A percentile compares a stretch with the other conserved stretches of the same genome.
phyloP scores from a whole-genome alignment of 108 stramenopile species.

The Chaetoceros muelleri region DNA sequence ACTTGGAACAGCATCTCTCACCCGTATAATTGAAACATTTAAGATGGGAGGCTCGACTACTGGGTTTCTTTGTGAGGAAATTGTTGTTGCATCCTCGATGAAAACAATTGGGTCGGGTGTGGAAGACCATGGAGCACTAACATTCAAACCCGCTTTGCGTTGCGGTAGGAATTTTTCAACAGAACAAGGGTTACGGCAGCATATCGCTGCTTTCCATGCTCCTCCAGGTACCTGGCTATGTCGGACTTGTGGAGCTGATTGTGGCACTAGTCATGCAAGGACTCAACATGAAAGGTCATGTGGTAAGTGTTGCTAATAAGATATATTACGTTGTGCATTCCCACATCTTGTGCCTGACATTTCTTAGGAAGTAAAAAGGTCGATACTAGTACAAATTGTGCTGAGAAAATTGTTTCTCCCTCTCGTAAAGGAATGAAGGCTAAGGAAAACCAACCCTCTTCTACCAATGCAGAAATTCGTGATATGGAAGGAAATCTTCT shows the following conservation, averaged over 20 bases:
- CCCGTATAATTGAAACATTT: constrained; percentile 41
- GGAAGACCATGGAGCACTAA: constrained; percentile 47
- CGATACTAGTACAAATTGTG: neutral
- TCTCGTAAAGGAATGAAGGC: constrained; percentile 18
- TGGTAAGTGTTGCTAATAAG: too few relatives aligned
- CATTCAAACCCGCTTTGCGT: constrained; percentile 55
- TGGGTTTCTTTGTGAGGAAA: constrained; percentile 74
- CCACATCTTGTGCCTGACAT: neutral
- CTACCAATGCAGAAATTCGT: neutral
- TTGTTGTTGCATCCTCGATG: constrained; percentile 60
- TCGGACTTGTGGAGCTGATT: constrained; percentile 66
- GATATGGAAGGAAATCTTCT: constrained; percentile 50
- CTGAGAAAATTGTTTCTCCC: too few relatives aligned
- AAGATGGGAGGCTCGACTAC: constrained; percentile 36
- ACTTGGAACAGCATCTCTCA: constrained; percentile 34
- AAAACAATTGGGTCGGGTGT: constrained; percentile 63
- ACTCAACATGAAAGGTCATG: constrained; percentile 79
- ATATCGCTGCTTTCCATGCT: constrained; percentile 62
- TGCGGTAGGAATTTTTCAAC: constrained; percentile 71
- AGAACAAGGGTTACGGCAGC: constrained; percentile 71
- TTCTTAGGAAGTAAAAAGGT: neutral
- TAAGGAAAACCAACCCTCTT: constrained; percentile 18
- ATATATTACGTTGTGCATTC: too few relatives aligned
- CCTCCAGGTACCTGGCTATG: constrained; percentile 85
- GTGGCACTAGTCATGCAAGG: constrained; percentile 66